These are phyloP conservation scores for Arthrinium phaeospermum DNA, from an alignment of 2,329 filamentous ascomycete species.

Conservation along the genomic window DNA sequence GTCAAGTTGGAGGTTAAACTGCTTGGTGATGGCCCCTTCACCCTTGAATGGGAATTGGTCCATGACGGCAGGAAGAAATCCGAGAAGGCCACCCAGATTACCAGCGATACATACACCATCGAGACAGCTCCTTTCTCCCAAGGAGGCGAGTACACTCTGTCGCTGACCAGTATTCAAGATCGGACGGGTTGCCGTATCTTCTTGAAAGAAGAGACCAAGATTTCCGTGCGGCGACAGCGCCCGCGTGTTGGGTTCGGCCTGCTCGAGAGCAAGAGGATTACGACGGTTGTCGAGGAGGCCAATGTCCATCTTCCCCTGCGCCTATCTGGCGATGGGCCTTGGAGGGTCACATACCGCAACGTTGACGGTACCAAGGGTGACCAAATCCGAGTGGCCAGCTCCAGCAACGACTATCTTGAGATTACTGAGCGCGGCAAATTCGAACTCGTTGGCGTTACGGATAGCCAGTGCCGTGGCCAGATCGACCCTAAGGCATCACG, in stretches of 20 bases:
- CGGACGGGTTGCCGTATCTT: slow-evolving; percentile 84
- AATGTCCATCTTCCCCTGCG: slow-evolving; percentile 79
- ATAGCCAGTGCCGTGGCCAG: slow-evolving; percentile 81
- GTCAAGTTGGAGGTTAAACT: slow-evolving; percentile 77
- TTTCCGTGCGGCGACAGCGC: slow-evolving; percentile 85
- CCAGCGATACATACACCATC: slow-evolving; percentile 69
- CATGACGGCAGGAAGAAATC: slow-evolving; percentile 86
- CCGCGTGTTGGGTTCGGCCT: slow-evolving; percentile 86
- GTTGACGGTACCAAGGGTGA: slow-evolving; percentile 55
- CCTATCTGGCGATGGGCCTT: slow-evolving; percentile 84
- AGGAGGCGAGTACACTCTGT: slow-evolving; percentile 89
- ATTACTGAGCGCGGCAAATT: slow-evolving; percentile 76
- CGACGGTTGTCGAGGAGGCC: slow-evolving; percentile 79
- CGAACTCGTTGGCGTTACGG: slow-evolving; percentile 77
- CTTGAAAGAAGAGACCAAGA: slow-evolving; percentile 82
- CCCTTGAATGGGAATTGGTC: slow-evolving; percentile 88
- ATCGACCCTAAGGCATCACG: slow-evolving; percentile 75
- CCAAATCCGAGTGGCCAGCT: slow-evolving; percentile 37
- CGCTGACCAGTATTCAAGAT: slow-evolving; percentile 86
- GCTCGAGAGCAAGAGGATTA: slow-evolving; percentile 77
- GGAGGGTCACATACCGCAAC: slow-evolving; percentile 79
- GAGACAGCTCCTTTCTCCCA: slow-evolving; percentile 75
- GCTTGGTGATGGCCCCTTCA: slow-evolving; percentile 85
- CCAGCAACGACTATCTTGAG: slow-evolving; percentile 70
- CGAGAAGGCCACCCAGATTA: slow-evolving; percentile 68